These are phyloP conservation scores for Gynostemma pentaphyllum DNA, from an alignment of 306 rosid genomes.

Conservation along the genomic window DNA sequence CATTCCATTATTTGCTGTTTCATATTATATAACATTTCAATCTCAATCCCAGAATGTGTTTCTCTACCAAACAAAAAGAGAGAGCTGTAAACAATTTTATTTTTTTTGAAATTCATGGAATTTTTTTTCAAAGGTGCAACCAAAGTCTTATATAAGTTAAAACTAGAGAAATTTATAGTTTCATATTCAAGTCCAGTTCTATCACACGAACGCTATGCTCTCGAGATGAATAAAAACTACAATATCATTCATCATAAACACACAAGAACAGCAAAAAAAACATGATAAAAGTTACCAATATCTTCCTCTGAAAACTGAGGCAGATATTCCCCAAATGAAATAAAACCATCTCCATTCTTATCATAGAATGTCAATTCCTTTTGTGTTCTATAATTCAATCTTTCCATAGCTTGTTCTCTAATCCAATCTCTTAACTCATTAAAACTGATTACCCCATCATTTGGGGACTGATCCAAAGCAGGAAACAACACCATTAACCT, in stretches of 20 bases:
- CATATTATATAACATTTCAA: neutral
- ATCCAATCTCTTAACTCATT: slow-evolving; percentile 47
- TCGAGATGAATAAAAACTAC: no score
- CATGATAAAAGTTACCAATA: slow-evolving; percentile 22
- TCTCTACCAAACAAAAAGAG: neutral
- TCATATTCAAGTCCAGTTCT: no score
- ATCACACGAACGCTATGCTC: no score
- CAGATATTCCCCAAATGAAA: slow-evolving; percentile 53
- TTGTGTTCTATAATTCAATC: slow-evolving; percentile 28
- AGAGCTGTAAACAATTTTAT: neutral
- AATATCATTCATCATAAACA: no score
- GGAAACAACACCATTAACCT: slow-evolving; percentile 59
- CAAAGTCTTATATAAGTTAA: no score
- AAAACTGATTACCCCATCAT: slow-evolving; percentile 34
- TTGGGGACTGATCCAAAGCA: slow-evolving; percentile 40
- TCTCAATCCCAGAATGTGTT: neutral
- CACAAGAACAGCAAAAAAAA: neutral
- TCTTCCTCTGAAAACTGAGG: slow-evolving; percentile 47
- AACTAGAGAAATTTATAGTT: no score
- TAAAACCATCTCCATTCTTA: slow-evolving; percentile 29
- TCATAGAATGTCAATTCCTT: slow-evolving; percentile 35
- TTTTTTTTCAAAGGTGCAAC: no score
- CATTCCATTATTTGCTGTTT: slow-evolving; percentile 40
- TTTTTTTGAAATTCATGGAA: no score
- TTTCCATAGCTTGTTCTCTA: slow-evolving; percentile 28